These are phyloP conservation scores for Lyophyllum atratum DNA, from an alignment of 768 basidiomycete genomes.

Conservation along the genomic window DNA sequence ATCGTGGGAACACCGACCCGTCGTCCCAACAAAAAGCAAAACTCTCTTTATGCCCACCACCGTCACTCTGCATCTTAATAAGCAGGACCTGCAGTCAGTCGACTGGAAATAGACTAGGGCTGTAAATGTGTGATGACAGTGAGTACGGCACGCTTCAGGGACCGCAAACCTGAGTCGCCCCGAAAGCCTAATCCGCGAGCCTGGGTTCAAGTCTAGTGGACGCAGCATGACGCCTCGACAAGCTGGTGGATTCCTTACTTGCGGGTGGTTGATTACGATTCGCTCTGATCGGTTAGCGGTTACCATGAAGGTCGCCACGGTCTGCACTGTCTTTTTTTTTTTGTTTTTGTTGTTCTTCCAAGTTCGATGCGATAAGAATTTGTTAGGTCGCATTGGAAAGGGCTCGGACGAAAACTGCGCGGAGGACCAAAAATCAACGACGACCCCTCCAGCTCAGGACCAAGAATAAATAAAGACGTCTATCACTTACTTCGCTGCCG, in stretches of 20 bases:
- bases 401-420: no score
- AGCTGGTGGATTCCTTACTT: not conserved
- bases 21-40: not conserved
- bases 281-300: conserved; percentile 1
- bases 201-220: conserved; percentile 1
- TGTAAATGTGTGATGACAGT: not conserved
- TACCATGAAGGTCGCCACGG: not conserved
- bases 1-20: not conserved
- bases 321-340: not conserved
- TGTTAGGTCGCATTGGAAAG: no score
- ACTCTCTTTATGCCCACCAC: not conserved
- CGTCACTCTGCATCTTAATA: not conserved
- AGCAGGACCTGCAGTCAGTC: not conserved
- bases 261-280: not conserved
- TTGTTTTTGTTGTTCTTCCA: not conserved
- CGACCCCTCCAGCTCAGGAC: no score
- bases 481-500: no score
- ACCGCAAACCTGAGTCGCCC: not conserved
- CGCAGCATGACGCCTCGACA: not conserved
- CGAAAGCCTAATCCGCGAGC: not conserved
- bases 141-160: not conserved
- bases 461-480: no score
- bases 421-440: no score
- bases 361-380: no score
- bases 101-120: not conserved